These are phyloP conservation scores for Russula emetica DNA, from an alignment of 768 basidiomycete genomes.

Conservation along the genomic window DNA sequence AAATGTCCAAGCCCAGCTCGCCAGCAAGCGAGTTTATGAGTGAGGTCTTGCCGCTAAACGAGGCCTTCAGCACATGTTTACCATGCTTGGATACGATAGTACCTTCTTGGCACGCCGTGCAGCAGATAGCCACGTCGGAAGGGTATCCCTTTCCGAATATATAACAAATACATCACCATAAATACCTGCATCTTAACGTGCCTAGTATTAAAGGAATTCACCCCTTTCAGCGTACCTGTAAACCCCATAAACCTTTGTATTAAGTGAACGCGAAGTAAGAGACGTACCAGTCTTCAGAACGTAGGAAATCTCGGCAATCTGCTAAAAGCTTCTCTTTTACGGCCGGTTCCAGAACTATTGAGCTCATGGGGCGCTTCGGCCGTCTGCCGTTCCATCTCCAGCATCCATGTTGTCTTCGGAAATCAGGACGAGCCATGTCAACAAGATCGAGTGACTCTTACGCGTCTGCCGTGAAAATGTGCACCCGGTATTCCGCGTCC, in stretches of 20 bases:
- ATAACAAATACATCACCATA: conserved; percentile 8
- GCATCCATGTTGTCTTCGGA: conserved; percentile 56
- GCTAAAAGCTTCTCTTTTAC: conserved; percentile 87
- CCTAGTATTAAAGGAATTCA: conserved; percentile 34
- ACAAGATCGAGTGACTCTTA: conserved; percentile 41
- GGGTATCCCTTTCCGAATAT: conserved; percentile 60
- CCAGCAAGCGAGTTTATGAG: conserved; percentile 81
- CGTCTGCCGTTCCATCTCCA: conserved; percentile 89
- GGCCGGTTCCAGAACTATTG: conserved; percentile 85
- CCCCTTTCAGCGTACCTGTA: conserved; percentile 87
- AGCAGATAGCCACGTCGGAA: conserved; percentile 83
- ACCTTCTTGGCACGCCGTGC: conserved; percentile 85
- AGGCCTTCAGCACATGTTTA: conserved; percentile 25
- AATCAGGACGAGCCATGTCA: conserved; percentile 22
- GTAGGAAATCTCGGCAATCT: conserved; percentile 81
- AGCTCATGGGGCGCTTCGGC: conserved; percentile 85
- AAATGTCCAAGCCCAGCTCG: conserved; percentile 84
- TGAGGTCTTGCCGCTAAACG: conserved; percentile 72
- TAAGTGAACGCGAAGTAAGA: conserved; percentile 12
- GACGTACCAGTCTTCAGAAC: conserved; percentile 78
- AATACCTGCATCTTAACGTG: background rate
- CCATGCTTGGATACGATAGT: conserved; percentile 14
- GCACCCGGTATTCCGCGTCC: conserved; percentile 85
- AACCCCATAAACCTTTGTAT: background rate
- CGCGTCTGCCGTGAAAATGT: conserved; percentile 87